A percentile compares a stretch with the other conserved stretches of the same genome.
These are phyloP conservation scores for Paulownia fortunei DNA, from an alignment of 257 asterid genomes.

Conservation along the genomic window DNA sequence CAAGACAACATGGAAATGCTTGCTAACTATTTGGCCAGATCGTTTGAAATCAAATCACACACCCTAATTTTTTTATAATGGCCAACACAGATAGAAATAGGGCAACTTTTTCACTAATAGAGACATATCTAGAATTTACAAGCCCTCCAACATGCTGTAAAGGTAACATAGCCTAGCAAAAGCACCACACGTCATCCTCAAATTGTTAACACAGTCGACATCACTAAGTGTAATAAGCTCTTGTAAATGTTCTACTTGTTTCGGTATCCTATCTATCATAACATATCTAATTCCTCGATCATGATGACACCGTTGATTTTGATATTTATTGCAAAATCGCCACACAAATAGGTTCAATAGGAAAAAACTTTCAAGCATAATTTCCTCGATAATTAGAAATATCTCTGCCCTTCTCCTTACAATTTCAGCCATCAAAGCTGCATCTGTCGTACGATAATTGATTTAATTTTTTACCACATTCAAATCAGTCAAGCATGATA, in stretches of 20 bases:
- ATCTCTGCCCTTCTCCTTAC: background rate
- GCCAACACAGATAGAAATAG: conserved; percentile 8
- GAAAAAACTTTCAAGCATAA: background rate
- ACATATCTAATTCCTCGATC: background rate
- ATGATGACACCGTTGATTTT: background rate
- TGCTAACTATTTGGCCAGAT: background rate
- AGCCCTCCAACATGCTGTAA: conserved; percentile 12
- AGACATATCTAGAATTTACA: background rate
- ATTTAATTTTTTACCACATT: no score
- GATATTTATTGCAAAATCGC: no score
- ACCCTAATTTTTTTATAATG: conserved; percentile 1
- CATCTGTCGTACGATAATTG: no score
- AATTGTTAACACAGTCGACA: background rate
- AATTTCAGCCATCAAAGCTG: background rate
- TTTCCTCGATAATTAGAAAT: background rate
- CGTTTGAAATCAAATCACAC: background rate
- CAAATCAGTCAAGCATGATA: no score
- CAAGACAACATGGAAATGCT: background rate
- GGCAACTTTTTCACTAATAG: background rate
- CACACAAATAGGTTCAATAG: background rate
- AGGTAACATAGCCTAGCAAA: conserved; percentile 10
- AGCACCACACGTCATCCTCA: background rate
- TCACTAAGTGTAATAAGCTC: background rate
- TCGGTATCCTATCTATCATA: background rate
- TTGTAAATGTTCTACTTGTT: background rate